phyloP scores from a whole-genome alignment of 1,139 yeast genomes.

The Candida mesenterica region DNA sequence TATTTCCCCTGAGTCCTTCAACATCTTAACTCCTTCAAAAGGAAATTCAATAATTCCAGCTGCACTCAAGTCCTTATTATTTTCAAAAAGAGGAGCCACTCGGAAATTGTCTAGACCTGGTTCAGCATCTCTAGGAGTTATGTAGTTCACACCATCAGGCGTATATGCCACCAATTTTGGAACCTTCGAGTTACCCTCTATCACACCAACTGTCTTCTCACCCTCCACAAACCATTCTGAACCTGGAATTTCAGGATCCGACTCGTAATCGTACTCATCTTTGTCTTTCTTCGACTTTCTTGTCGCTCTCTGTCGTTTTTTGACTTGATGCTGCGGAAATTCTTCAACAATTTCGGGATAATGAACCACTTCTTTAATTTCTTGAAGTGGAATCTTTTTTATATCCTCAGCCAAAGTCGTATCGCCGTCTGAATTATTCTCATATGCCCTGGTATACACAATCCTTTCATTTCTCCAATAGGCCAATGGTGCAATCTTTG shows the following conservation, averaged over 20 bases:
- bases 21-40: constrained; percentile 59
- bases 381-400: constrained; percentile 50
- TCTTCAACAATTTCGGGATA: constrained; percentile 30
- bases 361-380: constrained; percentile 58
- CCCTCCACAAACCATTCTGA: constrained; percentile 59
- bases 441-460: constrained; percentile 55
- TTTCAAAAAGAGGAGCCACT: constrained; percentile 66
- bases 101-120: constrained; percentile 54
- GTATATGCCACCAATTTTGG: constrained; percentile 67
- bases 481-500: constrained; percentile 70
- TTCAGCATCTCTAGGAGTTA: constrained; percentile 31
- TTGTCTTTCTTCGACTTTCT: constrained; percentile 4
- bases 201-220: constrained; percentile 48
- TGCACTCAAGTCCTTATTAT: constrained; percentile 65
- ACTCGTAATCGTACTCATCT: constrained; percentile 31
- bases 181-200: constrained; percentile 46
- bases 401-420: constrained; percentile 36
- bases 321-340: constrained; percentile 8
- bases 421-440: constrained; percentile 37
- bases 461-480: constrained; percentile 84
- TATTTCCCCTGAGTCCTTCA: constrained; percentile 63
- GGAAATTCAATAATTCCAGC: constrained; percentile 76
- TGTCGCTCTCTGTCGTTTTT: constrained; percentile 16
- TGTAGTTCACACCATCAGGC: constrained; percentile 54
- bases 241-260: constrained; percentile 46